Base-by-base conservation (phyloP, 1,284 basidiomycete species). In the Melampsora larici-populina region DNA sequence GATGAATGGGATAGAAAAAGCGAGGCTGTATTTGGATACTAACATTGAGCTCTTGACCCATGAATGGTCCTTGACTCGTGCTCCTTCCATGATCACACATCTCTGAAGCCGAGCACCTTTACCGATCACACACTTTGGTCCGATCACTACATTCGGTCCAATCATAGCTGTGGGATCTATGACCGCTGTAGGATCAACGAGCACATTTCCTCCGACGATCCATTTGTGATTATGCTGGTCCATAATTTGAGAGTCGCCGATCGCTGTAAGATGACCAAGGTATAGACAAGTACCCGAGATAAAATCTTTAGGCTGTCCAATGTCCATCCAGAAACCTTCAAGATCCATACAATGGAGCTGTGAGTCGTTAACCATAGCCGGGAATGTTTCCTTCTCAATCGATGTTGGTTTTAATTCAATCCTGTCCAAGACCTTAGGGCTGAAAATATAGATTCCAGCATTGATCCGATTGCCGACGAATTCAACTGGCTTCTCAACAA, bases 371-470 rank as follows among this genome's bases (percentile, higher is more conserved):
- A 85, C 86, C 79, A 87, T 86, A 31, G 83, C 84, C 36, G 86
- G 86, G 86, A 87, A 87, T 80, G 86, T 84, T 81, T 87, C 86
- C 82, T 85, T 85, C 82, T 87, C 86, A 81, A 87, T 87, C 49
- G 86, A 87, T 21, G 86, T 87, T 9, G 86, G 86, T 81, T 85
- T 85, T 77, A 86, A 85, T 83, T 87, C 85, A 79, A 87, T 87
- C 73, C 86, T 84, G 81, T 86, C 81, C 73, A 87, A 83, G 64
- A 87, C 83, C 55, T 83, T 84, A 15, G 86, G 86, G 85, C 86
- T 86, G 85, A 87, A 87, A 81, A 87, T 86, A 84, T 87, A 87
- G 84, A 87, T 87, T 82, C 86, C 86, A 79, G 86, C 86, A 83
- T 87, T 87, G 84, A 87, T 87, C 78, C 86, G 82, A 85, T 87